Conservation (phyloP, 2,329 filamentous ascomycete species). For the Penicillium italicum region DNA sequence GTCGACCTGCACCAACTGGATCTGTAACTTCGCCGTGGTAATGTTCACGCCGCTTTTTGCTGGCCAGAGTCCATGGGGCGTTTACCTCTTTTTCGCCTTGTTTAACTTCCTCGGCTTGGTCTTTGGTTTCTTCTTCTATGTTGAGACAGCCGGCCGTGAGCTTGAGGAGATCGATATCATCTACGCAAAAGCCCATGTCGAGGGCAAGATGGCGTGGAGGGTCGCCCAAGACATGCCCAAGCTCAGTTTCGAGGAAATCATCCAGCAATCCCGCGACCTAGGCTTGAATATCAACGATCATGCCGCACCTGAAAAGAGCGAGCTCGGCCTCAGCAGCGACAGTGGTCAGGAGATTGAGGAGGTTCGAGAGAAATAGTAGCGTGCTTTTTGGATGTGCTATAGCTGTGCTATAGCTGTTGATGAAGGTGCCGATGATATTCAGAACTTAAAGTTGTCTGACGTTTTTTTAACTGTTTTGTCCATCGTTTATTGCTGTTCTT, state of each 20-base stretch:
- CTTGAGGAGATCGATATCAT: conserved; percentile 37
- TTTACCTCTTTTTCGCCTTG: conserved; percentile 42
- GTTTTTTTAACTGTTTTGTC: not conserved
- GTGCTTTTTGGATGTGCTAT: not conserved
- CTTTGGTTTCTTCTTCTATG: conserved; percentile 52
- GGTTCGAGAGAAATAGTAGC: conserved; percentile 3
- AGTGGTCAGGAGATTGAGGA: conserved; percentile 11
- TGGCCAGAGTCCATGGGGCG: conserved; percentile 33
- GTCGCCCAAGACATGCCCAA: conserved; percentile 31
- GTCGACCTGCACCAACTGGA: conserved; percentile 52
- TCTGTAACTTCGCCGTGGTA: conserved; percentile 52
- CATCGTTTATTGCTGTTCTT: not conserved
- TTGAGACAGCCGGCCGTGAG: conserved; percentile 44
- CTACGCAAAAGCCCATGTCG: conserved; percentile 3
- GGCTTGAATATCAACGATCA: conserved; percentile 17
- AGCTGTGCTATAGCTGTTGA: not conserved
- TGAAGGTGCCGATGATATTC: not conserved
- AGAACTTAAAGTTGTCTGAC: not conserved
- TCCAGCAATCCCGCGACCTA: conserved; percentile 23
- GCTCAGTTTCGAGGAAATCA: conserved; percentile 28
- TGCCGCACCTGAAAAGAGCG: conserved; percentile 15
- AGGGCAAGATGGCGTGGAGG: conserved; percentile 28
- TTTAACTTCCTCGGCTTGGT: conserved; percentile 45
- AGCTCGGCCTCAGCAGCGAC: conserved; percentile 21
- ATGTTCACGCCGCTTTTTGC: conserved; percentile 47